Conservation (phyloP, 495 filamentous ascomycete species). For the Trichoderma orchidacearum region DNA sequence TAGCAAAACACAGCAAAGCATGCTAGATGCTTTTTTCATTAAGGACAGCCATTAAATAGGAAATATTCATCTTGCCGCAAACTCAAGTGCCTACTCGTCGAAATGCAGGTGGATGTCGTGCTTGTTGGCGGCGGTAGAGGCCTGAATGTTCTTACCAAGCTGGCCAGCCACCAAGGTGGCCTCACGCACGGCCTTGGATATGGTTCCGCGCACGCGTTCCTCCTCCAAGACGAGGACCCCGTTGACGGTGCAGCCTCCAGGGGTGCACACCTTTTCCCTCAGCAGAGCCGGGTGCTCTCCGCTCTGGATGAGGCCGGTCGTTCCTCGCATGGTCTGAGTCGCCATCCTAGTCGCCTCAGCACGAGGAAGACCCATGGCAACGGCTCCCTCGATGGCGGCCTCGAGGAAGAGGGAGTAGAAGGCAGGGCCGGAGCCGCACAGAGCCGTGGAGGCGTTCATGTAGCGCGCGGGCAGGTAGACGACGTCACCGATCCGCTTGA, state of each 20-base stretch:
- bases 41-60: background rate
- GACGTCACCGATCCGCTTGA: constrained; percentile 54
- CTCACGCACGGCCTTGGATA: constrained; percentile 62
- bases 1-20: background rate
- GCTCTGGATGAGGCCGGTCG: constrained; percentile 52
- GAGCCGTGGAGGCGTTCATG: constrained; percentile 65
- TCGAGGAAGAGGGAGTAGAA: constrained; percentile 71
- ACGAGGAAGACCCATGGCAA: constrained; percentile 68
- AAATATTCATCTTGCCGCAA: background rate
- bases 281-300: constrained; percentile 69
- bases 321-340: constrained; percentile 64
- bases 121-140: constrained; percentile 18
- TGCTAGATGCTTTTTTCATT: background rate
- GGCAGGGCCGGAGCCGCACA: constrained; percentile 68
- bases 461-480: constrained; percentile 45
- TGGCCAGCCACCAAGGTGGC: constrained; percentile 64
- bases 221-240: constrained; percentile 68
- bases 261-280: constrained; percentile 65
- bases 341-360: constrained; percentile 70
- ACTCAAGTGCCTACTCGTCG: constrained; percentile 1
- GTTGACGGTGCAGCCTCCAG: constrained; percentile 69
- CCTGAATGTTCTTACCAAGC: constrained; percentile 44
- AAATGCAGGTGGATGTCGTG: constrained; percentile 13
- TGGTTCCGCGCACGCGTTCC: constrained; percentile 51
- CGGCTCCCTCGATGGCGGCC: constrained; percentile 61